phyloP scores from a whole-genome alignment of 495 filamentous ascomycete genomes.

The Podospora conica region DNA sequence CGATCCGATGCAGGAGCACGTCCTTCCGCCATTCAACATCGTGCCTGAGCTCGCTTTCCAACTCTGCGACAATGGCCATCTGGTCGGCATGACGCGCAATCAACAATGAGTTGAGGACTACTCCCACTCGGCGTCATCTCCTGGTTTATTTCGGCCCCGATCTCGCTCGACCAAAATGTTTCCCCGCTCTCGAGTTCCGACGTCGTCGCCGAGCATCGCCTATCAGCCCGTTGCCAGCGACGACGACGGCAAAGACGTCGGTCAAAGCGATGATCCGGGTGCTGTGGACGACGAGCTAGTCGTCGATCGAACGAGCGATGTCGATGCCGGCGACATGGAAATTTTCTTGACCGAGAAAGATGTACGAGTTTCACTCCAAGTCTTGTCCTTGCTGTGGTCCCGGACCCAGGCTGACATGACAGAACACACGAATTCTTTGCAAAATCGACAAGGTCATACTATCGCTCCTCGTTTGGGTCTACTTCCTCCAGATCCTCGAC shows the following conservation, averaged over 20 bases:
- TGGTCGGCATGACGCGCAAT: neutral
- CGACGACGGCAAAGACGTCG: neutral
- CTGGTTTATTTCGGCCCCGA: neutral
- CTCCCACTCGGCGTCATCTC: neutral
- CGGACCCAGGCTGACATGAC: neutral
- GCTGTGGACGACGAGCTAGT: neutral
- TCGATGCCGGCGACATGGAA: neutral
- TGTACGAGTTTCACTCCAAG: neutral
- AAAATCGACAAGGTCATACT: slow-evolving; percentile 58
- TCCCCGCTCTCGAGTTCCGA: neutral
- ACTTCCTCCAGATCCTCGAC: slow-evolving; percentile 60
- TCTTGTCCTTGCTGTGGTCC: neutral
- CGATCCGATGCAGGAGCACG: neutral
- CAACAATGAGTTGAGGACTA: neutral
- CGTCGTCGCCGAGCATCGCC: neutral
- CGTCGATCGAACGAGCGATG: neutral
- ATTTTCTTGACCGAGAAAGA: slow-evolving; percentile 14
- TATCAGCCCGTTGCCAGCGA: neutral
- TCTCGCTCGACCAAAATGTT: neutral
- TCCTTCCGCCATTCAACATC: neutral
- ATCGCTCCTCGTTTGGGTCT: slow-evolving; percentile 56
- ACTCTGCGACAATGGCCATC: neutral
- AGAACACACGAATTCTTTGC: slow-evolving; percentile 50
- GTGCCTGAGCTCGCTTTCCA: neutral
- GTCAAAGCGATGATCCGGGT: neutral